Evolutionary conservation across 2,329 filamentous ascomycete species (phyloP).

Genomic region (Teratosphaeria nubilosa): DNA sequence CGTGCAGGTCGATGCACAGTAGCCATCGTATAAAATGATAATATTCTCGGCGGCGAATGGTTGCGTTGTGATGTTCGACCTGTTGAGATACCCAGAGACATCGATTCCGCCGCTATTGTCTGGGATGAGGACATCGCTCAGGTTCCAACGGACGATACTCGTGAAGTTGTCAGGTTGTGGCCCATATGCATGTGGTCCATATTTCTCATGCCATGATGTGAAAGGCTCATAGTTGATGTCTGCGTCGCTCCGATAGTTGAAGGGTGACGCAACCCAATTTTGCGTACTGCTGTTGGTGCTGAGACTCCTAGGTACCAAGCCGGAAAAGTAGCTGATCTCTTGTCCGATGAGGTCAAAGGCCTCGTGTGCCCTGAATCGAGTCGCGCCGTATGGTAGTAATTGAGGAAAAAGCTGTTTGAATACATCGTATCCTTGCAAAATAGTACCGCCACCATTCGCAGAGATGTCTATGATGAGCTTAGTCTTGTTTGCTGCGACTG

Average conservation of each 20-base stretch:
- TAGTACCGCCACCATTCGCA: conserved; percentile 49
- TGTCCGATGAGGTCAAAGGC: conserved; percentile 34
- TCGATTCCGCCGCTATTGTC: conserved; percentile 26
- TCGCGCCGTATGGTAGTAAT: conserved; percentile 39
- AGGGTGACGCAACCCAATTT: conserved; percentile 31
- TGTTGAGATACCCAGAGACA: conserved; percentile 41
- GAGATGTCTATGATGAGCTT: conserved; percentile 52
- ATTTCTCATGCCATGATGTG: conserved; percentile 37
- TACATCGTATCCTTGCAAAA: conserved; percentile 52
- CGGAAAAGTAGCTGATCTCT: conserved; percentile 27
- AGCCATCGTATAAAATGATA: conserved; percentile 39
- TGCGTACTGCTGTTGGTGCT: conserved; percentile 30
- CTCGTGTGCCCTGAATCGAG: conserved; percentile 43
- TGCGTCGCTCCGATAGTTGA: conserved; percentile 38
- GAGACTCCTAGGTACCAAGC: conserved; percentile 23
- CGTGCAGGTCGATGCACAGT: conserved; percentile 38
- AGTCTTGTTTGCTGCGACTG: conserved; percentile 42
- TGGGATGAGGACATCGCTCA: conserved; percentile 32
- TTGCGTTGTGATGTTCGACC: conserved; percentile 35
- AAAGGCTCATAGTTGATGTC: conserved; percentile 42
- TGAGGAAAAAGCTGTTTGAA: conserved; percentile 49
- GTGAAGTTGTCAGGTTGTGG: conserved; percentile 46
- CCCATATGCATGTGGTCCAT: conserved; percentile 31
- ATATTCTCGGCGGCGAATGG: conserved; percentile 51
- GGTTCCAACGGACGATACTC: conserved; percentile 44